A percentile compares a stretch with the other conserved stretches of the same genome.
phyloP scores from a whole-genome alignment of 768 basidiomycete species.

The Termitomyces sp. region DNA sequence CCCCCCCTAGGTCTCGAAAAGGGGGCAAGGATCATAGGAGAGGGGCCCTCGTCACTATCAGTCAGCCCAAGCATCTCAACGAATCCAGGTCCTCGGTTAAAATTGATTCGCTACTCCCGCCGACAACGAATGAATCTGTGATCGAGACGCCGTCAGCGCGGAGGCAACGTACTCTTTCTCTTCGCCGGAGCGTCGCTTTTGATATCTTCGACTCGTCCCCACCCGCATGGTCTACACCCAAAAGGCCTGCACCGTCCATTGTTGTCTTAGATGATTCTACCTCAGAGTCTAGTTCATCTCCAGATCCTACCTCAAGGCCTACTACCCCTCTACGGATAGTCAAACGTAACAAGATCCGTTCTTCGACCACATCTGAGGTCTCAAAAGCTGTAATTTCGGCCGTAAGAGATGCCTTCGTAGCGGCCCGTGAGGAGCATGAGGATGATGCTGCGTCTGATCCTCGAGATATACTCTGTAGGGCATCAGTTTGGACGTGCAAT shows the following conservation, averaged over 20 bases:
- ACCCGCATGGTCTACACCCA: neutral
- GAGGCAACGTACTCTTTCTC: slow-evolving; percentile 7
- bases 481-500: slow-evolving; percentile 14
- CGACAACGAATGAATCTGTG: neutral
- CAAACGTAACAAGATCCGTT: slow-evolving; percentile 8
- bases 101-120: neutral
- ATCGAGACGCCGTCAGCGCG: slow-evolving; percentile 3
- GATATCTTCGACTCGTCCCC: slow-evolving; percentile 8
- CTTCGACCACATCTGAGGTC: slow-evolving; percentile 4
- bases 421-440: slow-evolving; percentile 1
- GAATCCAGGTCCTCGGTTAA: neutral
- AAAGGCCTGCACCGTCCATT: neutral
- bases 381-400: slow-evolving; percentile 12
- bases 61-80: slow-evolving; percentile 5
- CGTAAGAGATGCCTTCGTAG: slow-evolving; percentile 11
- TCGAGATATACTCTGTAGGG: slow-evolving; percentile 14
- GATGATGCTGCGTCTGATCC: slow-evolving; percentile 7
- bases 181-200: slow-evolving; percentile 4
- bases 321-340: slow-evolving; percentile 14
- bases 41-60: slow-evolving; percentile 7
- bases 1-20: slow-evolving; percentile 4
- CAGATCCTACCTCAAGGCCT: neutral
- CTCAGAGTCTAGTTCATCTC: neutral
- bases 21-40: slow-evolving; percentile 11
- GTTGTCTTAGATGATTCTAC: slow-evolving; percentile 1